Base-by-base conservation (phyloP, 164 flowering plant species). In the Taxillus chinensis region DNA sequence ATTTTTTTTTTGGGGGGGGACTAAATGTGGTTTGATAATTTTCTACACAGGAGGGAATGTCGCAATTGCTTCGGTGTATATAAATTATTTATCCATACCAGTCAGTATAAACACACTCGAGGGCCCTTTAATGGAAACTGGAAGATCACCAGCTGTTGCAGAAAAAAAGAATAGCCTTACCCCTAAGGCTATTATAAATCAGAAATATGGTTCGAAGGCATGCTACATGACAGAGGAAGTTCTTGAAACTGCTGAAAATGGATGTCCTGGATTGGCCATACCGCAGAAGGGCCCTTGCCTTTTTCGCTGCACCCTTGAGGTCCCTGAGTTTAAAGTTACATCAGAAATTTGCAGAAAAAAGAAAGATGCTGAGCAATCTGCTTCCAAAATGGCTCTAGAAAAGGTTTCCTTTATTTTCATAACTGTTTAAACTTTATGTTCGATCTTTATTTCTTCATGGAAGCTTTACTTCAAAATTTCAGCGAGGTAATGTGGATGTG, bases 361-460 rank as follows among this genome's bases (percentile, higher is more conserved):
- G 71, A 95, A 83, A 69, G 99, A 95, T n/a, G 96, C 99, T 3
- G 96, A 87, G 74, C 99, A 95, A 69, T 75, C 85, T 77, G 99
- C 97, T 77, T 93, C 97, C 13, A 73, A 85, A 66, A 70, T 75
- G 72, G 99, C 97, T 64, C 43, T 91, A 17, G 82, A 82, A 45
- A 80, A 87, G 97, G 99, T 95, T 61, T 62, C 14, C 38, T n/a
- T 57, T 57, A 9, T 49, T 8, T 54, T 54, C 37, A 10, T 72
- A 50, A 62, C 45, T 14, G 45, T 12, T 51, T 12, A 45, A 27
- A 46, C 27, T 27, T 27, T 27, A 27, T 27, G 2, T 0, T 27
- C 27, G 27, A 27, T 27, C 27, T 27, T 27, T 27, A 2, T 27
- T 27, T 27, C 27, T 27, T 27, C 27, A 27, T 2, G 27, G 27